Evolutionary conservation across 768 basidiomycete species (phyloP).

Genomic region (Tulasnella sp.): DNA sequence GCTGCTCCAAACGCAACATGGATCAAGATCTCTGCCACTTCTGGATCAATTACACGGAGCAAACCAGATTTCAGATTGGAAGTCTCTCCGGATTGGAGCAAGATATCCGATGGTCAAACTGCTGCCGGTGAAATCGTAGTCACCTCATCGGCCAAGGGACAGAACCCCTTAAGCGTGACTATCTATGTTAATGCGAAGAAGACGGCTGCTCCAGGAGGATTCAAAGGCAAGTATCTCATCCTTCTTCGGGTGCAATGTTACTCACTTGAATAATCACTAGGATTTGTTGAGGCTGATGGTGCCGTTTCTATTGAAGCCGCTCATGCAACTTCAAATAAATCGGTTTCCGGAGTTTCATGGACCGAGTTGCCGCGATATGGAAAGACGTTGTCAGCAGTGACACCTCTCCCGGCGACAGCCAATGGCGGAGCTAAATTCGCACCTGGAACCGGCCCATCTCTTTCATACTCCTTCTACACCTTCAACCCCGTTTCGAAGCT

Average conservation of each 20-base stretch:
- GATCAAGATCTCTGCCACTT: slow-evolving; percentile 36
- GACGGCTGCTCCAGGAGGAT: slow-evolving; percentile 30
- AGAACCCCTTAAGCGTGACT: slow-evolving; percentile 29
- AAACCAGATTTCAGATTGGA: slow-evolving; percentile 42
- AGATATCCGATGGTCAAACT: slow-evolving; percentile 21
- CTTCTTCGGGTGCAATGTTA: no score
- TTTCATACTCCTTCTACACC: slow-evolving; percentile 53
- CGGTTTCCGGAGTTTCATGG: slow-evolving; percentile 44
- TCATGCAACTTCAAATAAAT: slow-evolving; percentile 39
- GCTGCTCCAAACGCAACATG: slow-evolving; percentile 40
- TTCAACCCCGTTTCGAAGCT: slow-evolving; percentile 39
- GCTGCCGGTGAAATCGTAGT: slow-evolving; percentile 27
- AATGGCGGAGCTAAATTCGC: slow-evolving; percentile 43
- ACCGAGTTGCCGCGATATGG: slow-evolving; percentile 48
- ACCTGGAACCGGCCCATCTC: slow-evolving; percentile 45
- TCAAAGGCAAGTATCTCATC: slow-evolving; percentile 41
- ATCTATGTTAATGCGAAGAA: slow-evolving; percentile 26
- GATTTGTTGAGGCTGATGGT: slow-evolving; percentile 52
- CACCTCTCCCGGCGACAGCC: slow-evolving; percentile 40
- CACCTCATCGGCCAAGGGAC: slow-evolving; percentile 37
- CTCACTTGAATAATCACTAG: no score
- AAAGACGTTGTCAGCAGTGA: slow-evolving; percentile 45
- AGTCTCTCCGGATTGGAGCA: slow-evolving; percentile 45
- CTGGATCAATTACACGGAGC: slow-evolving; percentile 38
- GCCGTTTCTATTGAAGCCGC: slow-evolving; percentile 54